Base-by-base conservation (phyloP, 1,284 basidiomycete species). In the Boletellus deceptivus region DNA sequence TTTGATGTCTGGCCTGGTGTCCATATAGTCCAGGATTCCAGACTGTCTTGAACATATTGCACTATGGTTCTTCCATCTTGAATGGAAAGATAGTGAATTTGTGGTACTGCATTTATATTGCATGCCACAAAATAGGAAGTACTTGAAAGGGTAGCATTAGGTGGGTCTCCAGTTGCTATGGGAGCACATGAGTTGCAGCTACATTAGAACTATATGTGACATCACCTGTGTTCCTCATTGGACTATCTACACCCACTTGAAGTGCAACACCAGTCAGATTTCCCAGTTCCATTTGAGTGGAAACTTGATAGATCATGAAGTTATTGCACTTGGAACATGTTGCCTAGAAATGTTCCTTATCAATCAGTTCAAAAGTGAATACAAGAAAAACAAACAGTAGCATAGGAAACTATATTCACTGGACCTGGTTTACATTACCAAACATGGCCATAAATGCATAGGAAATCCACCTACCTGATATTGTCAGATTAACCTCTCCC, bases 81-180 rank as follows among this genome's bases (percentile, higher is more conserved):
- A 25, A 57, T 49, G 10, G 47, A 13, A 17, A 56, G 29, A 6
- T 46, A 16, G 8, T 29, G 18, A 2, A 11, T 1, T 9, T 22
- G 2, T 25, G 41, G 17, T 31, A 17, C 39, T 22, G 46, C 18
- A 34, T 43, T 39, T 2, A 58, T n/a, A 9, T 43, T 47, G 20
- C 56, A 58, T 36, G 42, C 45, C 13, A 48, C 34, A 43, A 47
- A 48, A 33, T 55, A 57, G 11, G 41, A 17, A 20, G 37, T 51
- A 11, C 9, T 35, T 13, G 45, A 36, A 25, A 44, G 5, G 6
- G 34, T 50, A 11, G 14, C 5, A 25, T 16, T 14, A 17, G 43
- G 16, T 34, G 1, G 8, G 5, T 20, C 29, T 13, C 4, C 10
- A 45, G 9, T 10, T 9, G 22, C 43, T 45, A 36, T 25, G 3